Evolutionary conservation across 805 yeast genomes (phyloP), one percentile per base, ranked within the genome.

Genomic region (Isabelozyma pseudorhagii): DNA sequence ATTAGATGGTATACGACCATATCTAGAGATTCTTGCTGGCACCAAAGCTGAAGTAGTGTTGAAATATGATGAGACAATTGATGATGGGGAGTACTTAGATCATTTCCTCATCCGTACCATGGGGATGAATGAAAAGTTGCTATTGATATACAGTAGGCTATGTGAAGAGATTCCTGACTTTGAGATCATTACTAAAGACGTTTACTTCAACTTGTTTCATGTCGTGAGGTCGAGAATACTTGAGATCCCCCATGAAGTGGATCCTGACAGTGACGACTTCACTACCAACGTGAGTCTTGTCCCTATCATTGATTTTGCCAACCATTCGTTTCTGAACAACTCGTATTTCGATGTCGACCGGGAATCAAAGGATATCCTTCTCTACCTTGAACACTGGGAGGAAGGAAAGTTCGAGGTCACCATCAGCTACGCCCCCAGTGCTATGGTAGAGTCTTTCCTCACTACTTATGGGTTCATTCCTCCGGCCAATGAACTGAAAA

Each of bases 251-350:
- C 68, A 72, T 57, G 57, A 51, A 2, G 56, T 54, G 3, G 58
- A 52, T 0, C 96, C 92, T 71, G 42, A 41, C 75, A 39, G 76
- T 75, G 59, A 76, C 55, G 54, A 66, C 40, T 63, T 54, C 46
- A 50, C 50, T 29, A 56, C 62, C 5, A 77, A 79, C 45, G 73
- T 83, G 0, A 78, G 88, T 0, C 61, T 86, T 48, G 88, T 85
- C 0, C 91, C 93, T 0, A 51, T 83, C 1, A 56, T 86, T 29
- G 93, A 86, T 62, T 86, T 80, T 71, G 87, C 79, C 5, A 86
- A 86, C 60, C 93, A 86, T 60, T 41, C 46, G 1, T 63, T 61
- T 17, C 39, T 56, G 27, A 67, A 69, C 43, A 84, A 83, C 62
- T 80, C 87, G 0, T 75, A 69, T 54, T 86, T 84, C 64, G 93